Evolutionary conservation across 2,329 filamentous ascomycete species (phyloP).

Genomic region (Cercospora beticola): DNA sequence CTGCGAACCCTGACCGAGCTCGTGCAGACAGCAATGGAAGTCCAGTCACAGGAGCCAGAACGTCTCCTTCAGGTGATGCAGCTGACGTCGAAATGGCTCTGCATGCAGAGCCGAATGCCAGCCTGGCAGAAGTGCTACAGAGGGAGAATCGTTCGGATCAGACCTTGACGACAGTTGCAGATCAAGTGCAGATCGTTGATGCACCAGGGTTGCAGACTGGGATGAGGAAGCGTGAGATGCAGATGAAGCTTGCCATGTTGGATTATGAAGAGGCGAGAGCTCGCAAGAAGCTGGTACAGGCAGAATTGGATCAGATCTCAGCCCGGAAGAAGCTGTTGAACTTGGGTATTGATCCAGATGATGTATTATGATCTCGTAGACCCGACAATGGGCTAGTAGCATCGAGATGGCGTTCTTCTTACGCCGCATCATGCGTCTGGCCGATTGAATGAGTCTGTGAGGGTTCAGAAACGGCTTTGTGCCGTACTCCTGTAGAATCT

Average conservation of each 20-base stretch:
- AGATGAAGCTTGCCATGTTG: background rate
- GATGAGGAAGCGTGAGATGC: background rate
- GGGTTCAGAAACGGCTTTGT: background rate
- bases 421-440: background rate
- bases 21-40: background rate
- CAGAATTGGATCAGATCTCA: background rate
- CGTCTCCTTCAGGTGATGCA: background rate
- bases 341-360: constrained; percentile 1
- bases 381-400: background rate
- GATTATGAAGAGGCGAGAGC: constrained; percentile 1
- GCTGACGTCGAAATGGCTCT: background rate
- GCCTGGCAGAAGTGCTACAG: background rate
- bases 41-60: background rate
- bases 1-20: background rate
- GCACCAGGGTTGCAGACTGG: background rate
- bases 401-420: background rate
- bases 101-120: background rate
- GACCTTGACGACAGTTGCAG: background rate
- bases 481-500: background rate
- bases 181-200: background rate
- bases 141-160: background rate
- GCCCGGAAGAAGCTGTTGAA: background rate
- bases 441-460: background rate
- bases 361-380: background rate
- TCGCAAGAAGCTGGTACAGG: background rate